Evolutionary conservation across 2,329 filamentous ascomycete genomes (phyloP), one percentile per base, ranked within the genome.

Genomic region (Aureobasidium sp.): DNA sequence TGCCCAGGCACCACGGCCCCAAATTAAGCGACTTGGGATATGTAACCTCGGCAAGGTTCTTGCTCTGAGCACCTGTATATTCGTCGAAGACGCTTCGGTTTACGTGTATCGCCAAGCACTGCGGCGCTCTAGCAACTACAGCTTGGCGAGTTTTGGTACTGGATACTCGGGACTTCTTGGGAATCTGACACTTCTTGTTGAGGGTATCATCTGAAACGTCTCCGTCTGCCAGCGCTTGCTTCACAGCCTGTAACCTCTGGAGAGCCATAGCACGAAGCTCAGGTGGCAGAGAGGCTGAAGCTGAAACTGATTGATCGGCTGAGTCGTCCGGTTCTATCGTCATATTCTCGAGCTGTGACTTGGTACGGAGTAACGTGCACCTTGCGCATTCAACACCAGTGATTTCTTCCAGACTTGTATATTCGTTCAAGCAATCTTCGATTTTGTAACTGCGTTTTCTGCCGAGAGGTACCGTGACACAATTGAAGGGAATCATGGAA

Each of bases 41-140:
- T 26, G 80, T 80, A 20, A 99, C 89, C 0, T 82, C 80, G 0
- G 92, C 89, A 37, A 85, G 84, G 68, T 97, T 97, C 75, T 97
- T 97, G 70, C 84, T 86, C 73, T 92, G 84, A 64, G 84, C 79
- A 5, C 91, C 90, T 0, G 90, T 95, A 55, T 79, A 81, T 67
- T 95, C 91, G 68, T 97, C 89, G 69, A 96, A 97, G 0, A 94
- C 84, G 56, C 92, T 97, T 44, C 94, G 85, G 70, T 97, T 97
- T 72, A 97, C 83, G 72, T 99, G 94, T 9, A 97, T 80, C 0
- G 87, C 89, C 15, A 99, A 78, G 62, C 88, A 90, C 65, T 86
- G 85, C 1, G 94, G 94, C 1, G 92, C 83, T 34, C 92, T 82
- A 3, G 89, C 92, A 67, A 99, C 84, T 13, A 93, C 90, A 10